A percentile compares a stretch with the other conserved stretches of the same genome.
Conservation (phyloP, 306 rosid genomes). For the Trifolium fragiferum region DNA sequence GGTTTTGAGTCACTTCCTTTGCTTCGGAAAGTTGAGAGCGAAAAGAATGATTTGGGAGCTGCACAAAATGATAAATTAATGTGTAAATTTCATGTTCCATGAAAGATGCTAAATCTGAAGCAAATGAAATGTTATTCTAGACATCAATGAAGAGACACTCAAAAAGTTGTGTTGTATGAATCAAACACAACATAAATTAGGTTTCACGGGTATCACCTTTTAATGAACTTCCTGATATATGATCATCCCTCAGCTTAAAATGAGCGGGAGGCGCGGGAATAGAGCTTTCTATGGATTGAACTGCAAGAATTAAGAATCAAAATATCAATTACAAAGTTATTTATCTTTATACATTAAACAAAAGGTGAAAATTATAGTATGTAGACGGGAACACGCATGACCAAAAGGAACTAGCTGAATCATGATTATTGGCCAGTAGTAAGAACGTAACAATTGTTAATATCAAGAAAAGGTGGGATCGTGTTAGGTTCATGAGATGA, state of each 20-base stretch:
- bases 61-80: constrained; percentile 47
- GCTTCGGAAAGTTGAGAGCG: constrained; percentile 93
- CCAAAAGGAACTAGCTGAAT: constrained; percentile 11
- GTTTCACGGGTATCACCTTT: constrained; percentile 64
- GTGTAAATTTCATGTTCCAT: constrained; percentile 25
- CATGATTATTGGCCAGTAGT: constrained; percentile 26
- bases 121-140: constrained; percentile 11
- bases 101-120: constrained; percentile 33
- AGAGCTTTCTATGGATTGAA: constrained; percentile 82
- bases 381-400: constrained; percentile 7
- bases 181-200: constrained; percentile 10
- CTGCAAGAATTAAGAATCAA: constrained; percentile 55
- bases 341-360: constrained; percentile 10
- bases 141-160: constrained; percentile 33
- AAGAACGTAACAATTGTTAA: background rate
- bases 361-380: constrained; percentile 20
- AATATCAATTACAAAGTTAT: constrained; percentile 33
- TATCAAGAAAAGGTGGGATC: background rate
- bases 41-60: constrained; percentile 97
- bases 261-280: constrained; percentile 94
- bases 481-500: background rate
- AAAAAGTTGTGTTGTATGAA: constrained; percentile 16
- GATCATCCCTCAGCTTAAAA: constrained; percentile 89
- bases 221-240: constrained; percentile 91
- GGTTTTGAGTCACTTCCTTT: constrained; percentile 90